A percentile compares a stretch with the other conserved stretches of the same genome.
phyloP scores from a whole-genome alignment of 163 green algal genomes.

The Scenedesmus sp. region DNA sequence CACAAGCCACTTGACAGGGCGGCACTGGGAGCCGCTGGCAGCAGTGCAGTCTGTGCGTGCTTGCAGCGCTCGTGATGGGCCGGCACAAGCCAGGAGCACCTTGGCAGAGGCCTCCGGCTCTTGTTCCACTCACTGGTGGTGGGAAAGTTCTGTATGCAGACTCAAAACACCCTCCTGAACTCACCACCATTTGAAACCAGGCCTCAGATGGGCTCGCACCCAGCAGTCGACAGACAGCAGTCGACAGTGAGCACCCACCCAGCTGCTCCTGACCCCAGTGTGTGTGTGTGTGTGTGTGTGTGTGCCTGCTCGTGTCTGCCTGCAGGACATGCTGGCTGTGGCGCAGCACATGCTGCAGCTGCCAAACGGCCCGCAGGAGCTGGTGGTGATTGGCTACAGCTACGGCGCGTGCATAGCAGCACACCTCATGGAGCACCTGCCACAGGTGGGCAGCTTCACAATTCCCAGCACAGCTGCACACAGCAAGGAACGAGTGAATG shows the following conservation, averaged over 20 bases:
- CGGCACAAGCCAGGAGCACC: neutral
- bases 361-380: neutral
- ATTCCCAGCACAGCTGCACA: neutral
- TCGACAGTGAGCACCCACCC: too few species aligned
- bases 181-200: too few species aligned
- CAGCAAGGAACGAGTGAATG: neutral
- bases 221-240: too few species aligned
- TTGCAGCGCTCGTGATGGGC: neutral
- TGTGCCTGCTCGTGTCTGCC: neutral
- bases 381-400: constrained; percentile 50
- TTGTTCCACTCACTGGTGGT: too few species aligned
- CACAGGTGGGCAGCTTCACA: constrained; percentile 21
- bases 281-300: too few species aligned
- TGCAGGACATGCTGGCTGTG: constrained; percentile 41
- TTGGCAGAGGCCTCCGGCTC: neutral
- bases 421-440: constrained; percentile 20
- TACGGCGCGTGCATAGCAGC: constrained; percentile 50
- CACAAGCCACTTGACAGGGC: neutral
- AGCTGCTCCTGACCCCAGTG: too few species aligned
- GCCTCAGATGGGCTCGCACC: too few species aligned
- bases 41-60: too few species aligned
- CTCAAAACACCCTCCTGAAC: too few species aligned
- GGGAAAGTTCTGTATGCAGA: too few species aligned
- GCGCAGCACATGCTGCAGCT: constrained; percentile 15
- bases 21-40: too few species aligned